phyloP scores from a whole-genome alignment of 257 asterid genomes.

The Voacanga thouarsii region DNA sequence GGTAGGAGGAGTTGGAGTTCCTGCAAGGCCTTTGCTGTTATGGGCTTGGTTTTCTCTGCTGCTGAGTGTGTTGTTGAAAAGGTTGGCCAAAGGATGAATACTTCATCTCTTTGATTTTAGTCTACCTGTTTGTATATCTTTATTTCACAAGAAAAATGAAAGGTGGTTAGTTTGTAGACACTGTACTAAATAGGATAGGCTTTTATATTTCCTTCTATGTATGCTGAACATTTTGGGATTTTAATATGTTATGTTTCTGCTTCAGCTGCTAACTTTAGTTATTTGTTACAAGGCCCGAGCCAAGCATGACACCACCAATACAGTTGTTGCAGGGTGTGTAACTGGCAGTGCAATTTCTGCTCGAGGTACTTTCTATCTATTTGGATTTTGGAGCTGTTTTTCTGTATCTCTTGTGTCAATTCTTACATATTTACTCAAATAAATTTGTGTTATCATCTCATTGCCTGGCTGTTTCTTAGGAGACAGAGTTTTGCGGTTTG shows the following conservation, averaged over 20 bases:
- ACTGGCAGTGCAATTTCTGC: conserved; percentile 89
- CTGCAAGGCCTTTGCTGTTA: conserved; percentile 89
- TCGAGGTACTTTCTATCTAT: conserved; percentile 43
- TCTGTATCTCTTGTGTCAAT: background rate
- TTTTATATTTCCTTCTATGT: background rate
- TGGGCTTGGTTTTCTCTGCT: conserved; percentile 89
- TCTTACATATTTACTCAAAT: background rate
- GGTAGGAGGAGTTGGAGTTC: conserved; percentile 94
- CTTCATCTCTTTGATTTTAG: background rate
- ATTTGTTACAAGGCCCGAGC: conserved; percentile 71
- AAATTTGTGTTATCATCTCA: background rate
- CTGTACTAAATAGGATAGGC: background rate
- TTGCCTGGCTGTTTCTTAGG: background rate
- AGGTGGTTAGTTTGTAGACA: background rate
- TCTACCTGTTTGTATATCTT: background rate
- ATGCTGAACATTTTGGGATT: background rate
- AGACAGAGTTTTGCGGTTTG: background rate
- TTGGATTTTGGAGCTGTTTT: background rate
- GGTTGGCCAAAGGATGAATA: conserved; percentile 29
- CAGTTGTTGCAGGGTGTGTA: conserved; percentile 89
- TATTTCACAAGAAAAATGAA: background rate
- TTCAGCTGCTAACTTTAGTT: conserved; percentile 6
- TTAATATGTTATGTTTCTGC: background rate
- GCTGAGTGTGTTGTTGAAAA: conserved; percentile 83
- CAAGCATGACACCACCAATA: conserved; percentile 83